These are phyloP conservation scores for Entamoeba moshkovskii DNA, from an alignment of 208 protist genomes.

Conservation along the genomic window DNA sequence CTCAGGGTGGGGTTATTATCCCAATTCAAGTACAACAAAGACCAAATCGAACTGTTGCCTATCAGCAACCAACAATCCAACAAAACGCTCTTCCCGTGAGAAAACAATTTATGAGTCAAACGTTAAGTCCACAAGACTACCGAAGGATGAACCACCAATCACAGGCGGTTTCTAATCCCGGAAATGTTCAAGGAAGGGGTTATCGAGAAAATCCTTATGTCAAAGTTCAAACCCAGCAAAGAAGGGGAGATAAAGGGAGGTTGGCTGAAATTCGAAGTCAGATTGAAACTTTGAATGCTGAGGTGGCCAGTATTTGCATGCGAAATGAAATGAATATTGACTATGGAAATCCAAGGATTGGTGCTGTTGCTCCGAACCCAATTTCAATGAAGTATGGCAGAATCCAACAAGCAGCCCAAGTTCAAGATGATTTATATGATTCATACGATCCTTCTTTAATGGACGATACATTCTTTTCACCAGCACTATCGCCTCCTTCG, in stretches of 20 bases:
- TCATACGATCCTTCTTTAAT: neutral
- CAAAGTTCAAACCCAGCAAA: neutral
- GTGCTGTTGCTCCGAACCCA: neutral
- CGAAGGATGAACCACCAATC: no score
- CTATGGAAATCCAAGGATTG: neutral
- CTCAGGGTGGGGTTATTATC: neutral
- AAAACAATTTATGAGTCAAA: no score
- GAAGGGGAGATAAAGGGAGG: neutral
- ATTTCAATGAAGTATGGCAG: neutral
- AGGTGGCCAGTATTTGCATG: neutral
- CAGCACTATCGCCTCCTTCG: neutral
- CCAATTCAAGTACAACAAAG: neutral
- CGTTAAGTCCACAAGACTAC: no score
- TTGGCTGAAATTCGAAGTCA: neutral
- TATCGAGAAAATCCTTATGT: neutral
- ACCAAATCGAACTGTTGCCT: no score
- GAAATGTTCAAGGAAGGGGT: no score
- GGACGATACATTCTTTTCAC: neutral
- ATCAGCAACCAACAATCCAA: no score
- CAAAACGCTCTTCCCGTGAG: no score
- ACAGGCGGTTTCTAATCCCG: no score
- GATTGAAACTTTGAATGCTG: neutral
- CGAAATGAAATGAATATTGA: neutral
- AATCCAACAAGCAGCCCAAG: neutral
- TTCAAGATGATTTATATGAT: neutral